Base-by-base conservation (phyloP, 2,329 filamentous ascomycete genomes). In the Xylaria sp. region DNA sequence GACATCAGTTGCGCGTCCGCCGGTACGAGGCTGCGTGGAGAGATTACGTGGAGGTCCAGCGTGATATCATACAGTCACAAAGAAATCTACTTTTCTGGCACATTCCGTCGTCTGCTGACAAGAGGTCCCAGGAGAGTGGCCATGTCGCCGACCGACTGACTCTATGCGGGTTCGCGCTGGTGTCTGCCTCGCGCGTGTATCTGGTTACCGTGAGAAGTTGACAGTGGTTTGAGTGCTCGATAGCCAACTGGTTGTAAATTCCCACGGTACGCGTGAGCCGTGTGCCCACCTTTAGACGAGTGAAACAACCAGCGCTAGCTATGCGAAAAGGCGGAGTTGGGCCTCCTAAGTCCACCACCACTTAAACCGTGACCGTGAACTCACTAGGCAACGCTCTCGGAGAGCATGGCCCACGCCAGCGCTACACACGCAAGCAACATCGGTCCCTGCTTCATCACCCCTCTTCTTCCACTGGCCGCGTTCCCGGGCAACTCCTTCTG, bases 401-500 rank as follows among this genome's bases (percentile, higher is more conserved):
- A 25, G 21, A 60, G 33, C 35, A 60, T 8, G 13, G n/a, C 29
- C 58, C 54, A 61, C 23, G 54, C 53, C n/a, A 64, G 31, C 21
- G 51, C 57, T 27, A 56, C 21, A 25, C 54, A 31, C 41, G 17
- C 49, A 19, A 46, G 51, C n/a, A 67, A 17, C 27, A 57, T 8
- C 17, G 48, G 23, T 33, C 35, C 43, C 53, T 21, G 13, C 43
- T 19, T 41, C 23, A 33, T 46, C 17, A 19, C 40, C 11, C 1
- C 37, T 54, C 37, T 29, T 11, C 54, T 35, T 13, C 51, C 49
- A 38, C 11, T 54, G 15, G 29, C 58, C 37, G 5, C 57, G 15
- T 33, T 61, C 67, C 27, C 40, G 25, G 44, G 83, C n/a, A 80
- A 70, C 69, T 79, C 76, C 74, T 87, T 87, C 66, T 82, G 80